Percentiles rank a stretch among this genome's conserved stretches.
These are phyloP conservation scores for Babjeviella inositovora DNA, from an alignment of 805 yeast species.

Conservation along the genomic window DNA sequence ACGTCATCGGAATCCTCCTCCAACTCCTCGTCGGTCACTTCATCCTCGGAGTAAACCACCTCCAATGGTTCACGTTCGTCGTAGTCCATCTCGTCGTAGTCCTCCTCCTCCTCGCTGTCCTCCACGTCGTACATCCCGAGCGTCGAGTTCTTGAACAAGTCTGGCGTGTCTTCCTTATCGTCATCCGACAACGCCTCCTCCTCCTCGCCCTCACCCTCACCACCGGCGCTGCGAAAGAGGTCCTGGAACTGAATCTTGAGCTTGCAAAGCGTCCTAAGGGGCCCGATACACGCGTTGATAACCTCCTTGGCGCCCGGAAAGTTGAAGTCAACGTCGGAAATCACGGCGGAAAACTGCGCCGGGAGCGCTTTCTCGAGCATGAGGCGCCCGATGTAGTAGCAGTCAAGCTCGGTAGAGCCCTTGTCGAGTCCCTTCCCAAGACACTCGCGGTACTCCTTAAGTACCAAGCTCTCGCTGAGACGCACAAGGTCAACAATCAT, in stretches of 20 bases:
- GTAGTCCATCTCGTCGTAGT: conserved; percentile 30
- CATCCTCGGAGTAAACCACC: conserved; percentile 21
- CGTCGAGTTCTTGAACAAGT: conserved; percentile 75
- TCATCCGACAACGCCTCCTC: conserved; percentile 27
- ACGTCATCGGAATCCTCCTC: conserved; percentile 13
- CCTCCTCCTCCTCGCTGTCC: conserved; percentile 51
- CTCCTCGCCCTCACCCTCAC: conserved; percentile 36
- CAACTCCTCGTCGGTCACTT: conserved; percentile 23
- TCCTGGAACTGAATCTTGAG: conserved; percentile 41
- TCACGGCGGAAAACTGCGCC: conserved; percentile 33
- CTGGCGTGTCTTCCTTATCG: conserved; percentile 58
- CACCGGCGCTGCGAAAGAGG: conserved; percentile 20
- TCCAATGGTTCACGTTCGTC: too few relatives aligned
- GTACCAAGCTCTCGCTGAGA: conserved; percentile 18
- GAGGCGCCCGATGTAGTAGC: conserved; percentile 44
- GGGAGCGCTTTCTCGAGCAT: conserved; percentile 57
- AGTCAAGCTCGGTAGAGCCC: conserved; percentile 37
- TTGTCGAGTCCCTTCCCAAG: conserved; percentile 27
- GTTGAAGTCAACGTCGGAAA: conserved; percentile 59
- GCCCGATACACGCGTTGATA: conserved; percentile 39
- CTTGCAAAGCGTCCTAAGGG: conserved; percentile 39
- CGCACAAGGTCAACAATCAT: conserved; percentile 38
- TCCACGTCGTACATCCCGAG: conserved; percentile 87
- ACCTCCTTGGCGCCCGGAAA: conserved; percentile 50
- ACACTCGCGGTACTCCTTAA: conserved; percentile 18